phyloP scores from a whole-genome alignment of 805 yeast genomes.

The Phaffomyces thermotolerans region DNA sequence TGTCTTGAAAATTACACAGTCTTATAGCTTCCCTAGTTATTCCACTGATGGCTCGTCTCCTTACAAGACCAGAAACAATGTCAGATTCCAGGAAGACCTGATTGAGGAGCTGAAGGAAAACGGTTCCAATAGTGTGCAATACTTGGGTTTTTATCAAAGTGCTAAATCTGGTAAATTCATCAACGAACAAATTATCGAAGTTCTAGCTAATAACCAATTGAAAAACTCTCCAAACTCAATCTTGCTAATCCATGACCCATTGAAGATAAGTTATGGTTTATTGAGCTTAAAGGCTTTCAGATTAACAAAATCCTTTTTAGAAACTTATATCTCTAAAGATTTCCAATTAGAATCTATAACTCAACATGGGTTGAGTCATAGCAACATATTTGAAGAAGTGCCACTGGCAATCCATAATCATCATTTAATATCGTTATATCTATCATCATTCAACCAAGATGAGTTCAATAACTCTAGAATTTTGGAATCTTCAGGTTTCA shows the following conservation, averaged over 20 bases:
- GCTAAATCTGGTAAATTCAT: conserved; percentile 64
- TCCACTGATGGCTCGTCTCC: conserved; percentile 53
- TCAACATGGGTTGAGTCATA: conserved; percentile 51
- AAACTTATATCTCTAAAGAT: conserved; percentile 40
- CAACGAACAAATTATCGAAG: conserved; percentile 59
- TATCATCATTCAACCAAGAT: conserved; percentile 27
- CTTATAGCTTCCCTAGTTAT: conserved; percentile 57
- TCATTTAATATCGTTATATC: conserved; percentile 52
- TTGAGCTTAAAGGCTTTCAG: conserved; percentile 64
- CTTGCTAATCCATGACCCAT: conserved; percentile 62
- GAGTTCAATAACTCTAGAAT: conserved; percentile 15
- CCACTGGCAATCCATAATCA: conserved; percentile 61
- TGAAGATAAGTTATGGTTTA: conserved; percentile 55
- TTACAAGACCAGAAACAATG: conserved; percentile 52
- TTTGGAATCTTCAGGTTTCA: conserved; percentile 15
- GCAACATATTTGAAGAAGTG: conserved; percentile 65
- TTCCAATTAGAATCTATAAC: conserved; percentile 61
- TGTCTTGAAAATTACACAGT: conserved; percentile 43
- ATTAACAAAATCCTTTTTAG: conserved; percentile 54
- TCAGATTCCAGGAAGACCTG: conserved; percentile 61
- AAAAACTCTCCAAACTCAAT: conserved; percentile 43
- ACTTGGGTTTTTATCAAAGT: conserved; percentile 78
- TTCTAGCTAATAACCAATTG: conserved; percentile 58
- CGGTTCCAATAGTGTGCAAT: conserved; percentile 53
- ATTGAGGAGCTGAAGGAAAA: conserved; percentile 53